Evolutionary conservation across 2,329 filamentous ascomycete genomes (phyloP), one percentile per base, ranked within the genome.

Genomic region (Monosporascus sp.): DNA sequence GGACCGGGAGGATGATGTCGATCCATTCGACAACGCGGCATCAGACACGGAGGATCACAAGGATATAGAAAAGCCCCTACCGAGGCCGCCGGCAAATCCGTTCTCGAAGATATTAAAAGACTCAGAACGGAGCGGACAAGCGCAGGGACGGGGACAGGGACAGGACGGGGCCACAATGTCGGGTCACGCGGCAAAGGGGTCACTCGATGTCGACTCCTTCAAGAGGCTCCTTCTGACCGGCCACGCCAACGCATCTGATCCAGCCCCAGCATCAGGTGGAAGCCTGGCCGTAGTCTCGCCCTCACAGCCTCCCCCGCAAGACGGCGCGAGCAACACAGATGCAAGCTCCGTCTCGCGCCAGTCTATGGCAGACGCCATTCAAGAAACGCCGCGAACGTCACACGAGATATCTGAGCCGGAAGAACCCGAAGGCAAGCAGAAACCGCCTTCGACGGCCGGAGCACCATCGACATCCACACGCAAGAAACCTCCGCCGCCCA

Each of bases 201-300:
- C 82, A 0, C 70, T 93, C 58, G 88, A 94, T 65, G 89, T 93
- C 1, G 84, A 90, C 65, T 85, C 88, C 7, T 94, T 94, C 72
- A 86, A 85, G 64, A 80, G 86, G 55, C 72, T 94, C 56, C 77
- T 94, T 48, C 76, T 94, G 72, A 94, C 88, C 0, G 89, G 89
- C 20, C 82, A 84, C 62, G 67, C 80, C 37, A 78, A 72, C 43
- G 56, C 68, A 45, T 53, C 65, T 31, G 62, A 24, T 26, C 69
- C 65, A 57, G 60, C 64, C 35, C 55, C 66, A 5, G 62, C 65
- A 31, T 35, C 59, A 9, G 50, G 53, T 49, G 59, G 53, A 50
- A 51, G 55, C 26, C 57, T 59, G 38, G 57, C 52, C 56, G 53
- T n/a, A 37, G 38, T 46, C 31, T 57, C 60, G 59, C 60, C 57